phyloP scores from a whole-genome alignment of 768 basidiomycete species.

The Chlorophyllum brunneum region DNA sequence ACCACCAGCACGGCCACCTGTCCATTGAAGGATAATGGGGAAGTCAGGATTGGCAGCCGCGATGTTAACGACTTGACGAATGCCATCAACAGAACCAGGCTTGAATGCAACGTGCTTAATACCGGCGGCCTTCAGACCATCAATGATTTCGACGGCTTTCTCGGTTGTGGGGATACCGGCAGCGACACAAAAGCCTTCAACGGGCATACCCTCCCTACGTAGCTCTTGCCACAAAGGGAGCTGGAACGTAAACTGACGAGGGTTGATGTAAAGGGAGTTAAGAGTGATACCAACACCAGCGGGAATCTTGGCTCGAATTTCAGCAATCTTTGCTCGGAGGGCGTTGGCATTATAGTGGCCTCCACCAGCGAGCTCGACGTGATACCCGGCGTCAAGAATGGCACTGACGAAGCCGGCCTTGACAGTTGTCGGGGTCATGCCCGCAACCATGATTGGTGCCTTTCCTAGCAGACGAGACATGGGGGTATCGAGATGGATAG shows the following conservation, averaged over 20 bases:
- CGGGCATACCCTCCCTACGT: constrained; percentile 89
- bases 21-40: constrained; percentile 98
- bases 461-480: constrained; percentile 96
- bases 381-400: constrained; percentile 89
- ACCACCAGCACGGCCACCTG: constrained; percentile 96
- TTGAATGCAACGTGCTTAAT: constrained; percentile 98
- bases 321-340: constrained; percentile 86
- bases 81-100: constrained; percentile 96
- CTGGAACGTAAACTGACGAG: constrained; percentile 95
- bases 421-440: constrained; percentile 98
- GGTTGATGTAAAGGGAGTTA: constrained; percentile 97
- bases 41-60: constrained; percentile 92
- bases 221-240: constrained; percentile 98
- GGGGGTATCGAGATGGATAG: constrained; percentile 88
- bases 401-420: constrained; percentile 94
- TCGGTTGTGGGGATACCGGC: constrained; percentile 96
- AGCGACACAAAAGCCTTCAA: constrained; percentile 99
- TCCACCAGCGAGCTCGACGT: constrained; percentile 96
- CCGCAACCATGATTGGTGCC: constrained; percentile 98
- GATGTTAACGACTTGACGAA: constrained; percentile 95
- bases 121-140: constrained; percentile 72
- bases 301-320: constrained; percentile 83
- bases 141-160: constrained; percentile 96
- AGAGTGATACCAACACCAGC: constrained; percentile 90
- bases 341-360: constrained; percentile 94